Evolutionary conservation across 2,329 filamentous ascomycete species (phyloP), one percentile per base, ranked within the genome.

Genomic region (Hypomyces rosellus): DNA sequence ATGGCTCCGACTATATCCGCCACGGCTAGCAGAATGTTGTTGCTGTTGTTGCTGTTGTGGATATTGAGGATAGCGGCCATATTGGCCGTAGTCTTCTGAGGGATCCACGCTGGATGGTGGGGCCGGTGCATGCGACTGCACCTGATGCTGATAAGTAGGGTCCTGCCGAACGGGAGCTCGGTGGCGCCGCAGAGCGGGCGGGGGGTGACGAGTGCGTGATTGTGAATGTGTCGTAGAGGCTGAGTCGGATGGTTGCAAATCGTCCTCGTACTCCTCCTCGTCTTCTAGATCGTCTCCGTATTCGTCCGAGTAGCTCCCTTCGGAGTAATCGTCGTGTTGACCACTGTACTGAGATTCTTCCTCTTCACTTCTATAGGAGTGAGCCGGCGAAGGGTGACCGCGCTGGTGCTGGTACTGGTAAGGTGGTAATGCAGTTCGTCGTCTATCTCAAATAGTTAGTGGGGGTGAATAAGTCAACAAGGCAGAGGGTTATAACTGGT

Each of bases 41-140:
- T 53, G 57, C 33, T 55, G 55, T 34, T 56, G 56, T 18, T 51
- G 49, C 43, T 53, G 57, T 34, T 55, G 55, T 34, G 55, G 56
- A 45, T 47, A 45, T 37, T 52, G 56, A 50, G 53, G 54, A 45
- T 61, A 63, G 25, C 62, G 66, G 68, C 71, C 75, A 73, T 68
- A 72, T 59, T 61, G 66, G 55, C 71, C 67, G 63, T 77, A 84
- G n/a, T 87, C 82, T 20, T 88, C 82, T 16, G 74, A 74, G 34
- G 78, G 78, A 64, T 86, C 85, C 72, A 79, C 74, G 65, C 77
- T 86, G 72, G 81, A 79, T 49, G 80, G 73, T 56, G 76, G 73
- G 55, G 72, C 72, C 57, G 78, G 76, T 58, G 58, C 57, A 48
- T 56, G 59, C 41, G 54, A 43, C 45, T 60, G 62, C 59, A 67